Conservation (phyloP, 257 asterid genomes). For the Solanum sejunctum region DNA sequence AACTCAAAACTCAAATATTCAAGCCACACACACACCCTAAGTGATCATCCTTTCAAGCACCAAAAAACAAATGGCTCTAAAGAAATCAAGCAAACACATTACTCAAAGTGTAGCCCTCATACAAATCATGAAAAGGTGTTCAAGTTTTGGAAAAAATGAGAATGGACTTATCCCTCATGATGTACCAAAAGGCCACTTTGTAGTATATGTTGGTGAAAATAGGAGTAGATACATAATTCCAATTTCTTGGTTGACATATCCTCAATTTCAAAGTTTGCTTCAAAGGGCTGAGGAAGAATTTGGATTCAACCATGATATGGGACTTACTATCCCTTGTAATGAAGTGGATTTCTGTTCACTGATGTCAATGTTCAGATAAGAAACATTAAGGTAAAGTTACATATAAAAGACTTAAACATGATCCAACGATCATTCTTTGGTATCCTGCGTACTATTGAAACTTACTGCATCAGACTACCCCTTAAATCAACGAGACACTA, state of each 20-base stretch:
- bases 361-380: not conserved
- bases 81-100: not conserved
- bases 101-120: conserved; percentile 5
- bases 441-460: not conserved
- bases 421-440: not conserved
- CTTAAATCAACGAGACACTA: not conserved
- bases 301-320: conserved; percentile 7
- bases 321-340: conserved; percentile 12
- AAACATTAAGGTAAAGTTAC: not conserved
- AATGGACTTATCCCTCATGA: not conserved
- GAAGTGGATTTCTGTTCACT: not conserved
- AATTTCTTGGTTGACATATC: conserved; percentile 2
- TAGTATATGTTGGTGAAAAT: conserved; percentile 8
- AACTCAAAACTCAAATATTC: not conserved
- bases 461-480: not conserved
- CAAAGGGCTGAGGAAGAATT: conserved; percentile 9
- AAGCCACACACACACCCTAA: not conserved
- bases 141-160: conserved; percentile 8
- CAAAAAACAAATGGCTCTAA: not conserved
- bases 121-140: conserved; percentile 5
- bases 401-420: not conserved
- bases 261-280: conserved; percentile 2
- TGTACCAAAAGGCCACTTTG: conserved; percentile 11
- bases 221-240: conserved; percentile 5
- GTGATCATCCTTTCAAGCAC: not conserved